Percentiles rank a stretch among this genome's conserved stretches.
phyloP scores from a whole-genome alignment of 1,139 yeast species.

The Yamadazyma diospyri region DNA sequence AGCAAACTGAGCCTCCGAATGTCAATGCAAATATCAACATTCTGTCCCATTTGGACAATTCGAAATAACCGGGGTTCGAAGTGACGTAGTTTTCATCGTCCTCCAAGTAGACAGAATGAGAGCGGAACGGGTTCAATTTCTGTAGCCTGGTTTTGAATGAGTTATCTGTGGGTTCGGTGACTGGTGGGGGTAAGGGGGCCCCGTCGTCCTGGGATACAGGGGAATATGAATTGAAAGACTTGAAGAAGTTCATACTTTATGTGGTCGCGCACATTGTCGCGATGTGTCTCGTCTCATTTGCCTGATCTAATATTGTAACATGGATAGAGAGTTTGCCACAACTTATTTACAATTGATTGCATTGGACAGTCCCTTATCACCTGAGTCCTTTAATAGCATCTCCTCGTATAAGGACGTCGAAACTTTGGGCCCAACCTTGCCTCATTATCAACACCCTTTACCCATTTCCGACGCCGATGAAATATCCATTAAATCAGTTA shows the following conservation, averaged over 20 bases:
- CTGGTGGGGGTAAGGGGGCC: slow-evolving; percentile 42
- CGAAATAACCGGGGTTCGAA: slow-evolving; percentile 44
- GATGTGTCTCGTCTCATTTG: neutral
- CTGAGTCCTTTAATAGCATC: slow-evolving; percentile 27
- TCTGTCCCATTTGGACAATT: slow-evolving; percentile 57
- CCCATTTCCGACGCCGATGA: slow-evolving; percentile 18
- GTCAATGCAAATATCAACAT: slow-evolving; percentile 54
- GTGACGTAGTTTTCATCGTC: slow-evolving; percentile 47
- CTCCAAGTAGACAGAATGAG: slow-evolving; percentile 34
- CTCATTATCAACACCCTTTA: slow-evolving; percentile 25
- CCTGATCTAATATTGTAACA: too few species aligned
- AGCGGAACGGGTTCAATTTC: slow-evolving; percentile 40
- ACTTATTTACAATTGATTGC: slow-evolving; percentile 30
- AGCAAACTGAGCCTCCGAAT: slow-evolving; percentile 50
- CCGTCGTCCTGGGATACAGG: slow-evolving; percentile 35
- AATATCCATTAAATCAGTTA: slow-evolving; percentile 4
- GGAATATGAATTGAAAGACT: slow-evolving; percentile 28
- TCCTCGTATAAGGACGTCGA: slow-evolving; percentile 29
- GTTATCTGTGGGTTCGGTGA: slow-evolving; percentile 19
- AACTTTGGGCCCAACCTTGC: slow-evolving; percentile 43
- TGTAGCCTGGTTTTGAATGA: slow-evolving; percentile 29
- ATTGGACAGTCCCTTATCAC: slow-evolving; percentile 8
- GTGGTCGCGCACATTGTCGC: slow-evolving; percentile 2
- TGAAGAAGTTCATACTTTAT: slow-evolving; percentile 44
- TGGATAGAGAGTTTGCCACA: slow-evolving; percentile 24